Evolutionary conservation across 148 eudicot species (phyloP).

Genomic region (Tetragonia tetragonoides): DNA sequence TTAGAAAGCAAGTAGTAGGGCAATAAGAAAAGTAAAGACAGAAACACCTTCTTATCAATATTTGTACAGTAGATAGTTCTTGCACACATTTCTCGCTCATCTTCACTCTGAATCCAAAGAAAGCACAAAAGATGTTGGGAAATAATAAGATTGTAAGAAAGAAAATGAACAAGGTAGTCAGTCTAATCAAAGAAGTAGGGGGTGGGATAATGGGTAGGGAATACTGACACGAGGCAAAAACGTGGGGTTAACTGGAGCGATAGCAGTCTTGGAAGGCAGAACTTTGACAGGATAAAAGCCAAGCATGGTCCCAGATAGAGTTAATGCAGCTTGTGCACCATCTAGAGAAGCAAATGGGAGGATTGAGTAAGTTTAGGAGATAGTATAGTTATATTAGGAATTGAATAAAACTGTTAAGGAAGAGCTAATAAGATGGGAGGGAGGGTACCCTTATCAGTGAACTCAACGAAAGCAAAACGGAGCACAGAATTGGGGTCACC

Average conservation of each 20-base stretch:
- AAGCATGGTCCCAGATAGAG: conserved; percentile 86
- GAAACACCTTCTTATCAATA: conserved; percentile 78
- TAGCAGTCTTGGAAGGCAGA: conserved; percentile 93
- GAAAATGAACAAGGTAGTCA: not conserved
- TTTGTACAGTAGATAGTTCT: conserved; percentile 63
- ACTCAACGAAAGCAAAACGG: conserved; percentile 94
- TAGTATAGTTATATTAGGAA: too few relatives aligned
- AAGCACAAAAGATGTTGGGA: not conserved
- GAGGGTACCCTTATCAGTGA: conserved; percentile 69
- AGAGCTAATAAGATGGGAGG: not conserved
- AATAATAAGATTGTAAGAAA: not conserved
- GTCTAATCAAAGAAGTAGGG: not conserved
- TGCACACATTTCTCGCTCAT: too few relatives aligned
- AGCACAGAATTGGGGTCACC: conserved; percentile 34
- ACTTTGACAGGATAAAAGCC: conserved; percentile 88
- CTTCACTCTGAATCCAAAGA: not conserved
- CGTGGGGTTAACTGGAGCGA: conserved; percentile 95
- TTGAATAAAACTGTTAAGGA: too few relatives aligned
- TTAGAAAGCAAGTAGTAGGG: not conserved
- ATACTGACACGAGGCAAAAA: conserved; percentile 75
- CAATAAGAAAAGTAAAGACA: not conserved
- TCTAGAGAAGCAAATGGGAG: conserved; percentile 28
- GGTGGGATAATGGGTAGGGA: not conserved
- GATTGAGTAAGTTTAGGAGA: not conserved
- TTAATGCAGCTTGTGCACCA: conserved; percentile 80